Evolutionary conservation across 495 filamentous ascomycete species (phyloP).

Genomic region (Alectoria sarmentosa): DNA sequence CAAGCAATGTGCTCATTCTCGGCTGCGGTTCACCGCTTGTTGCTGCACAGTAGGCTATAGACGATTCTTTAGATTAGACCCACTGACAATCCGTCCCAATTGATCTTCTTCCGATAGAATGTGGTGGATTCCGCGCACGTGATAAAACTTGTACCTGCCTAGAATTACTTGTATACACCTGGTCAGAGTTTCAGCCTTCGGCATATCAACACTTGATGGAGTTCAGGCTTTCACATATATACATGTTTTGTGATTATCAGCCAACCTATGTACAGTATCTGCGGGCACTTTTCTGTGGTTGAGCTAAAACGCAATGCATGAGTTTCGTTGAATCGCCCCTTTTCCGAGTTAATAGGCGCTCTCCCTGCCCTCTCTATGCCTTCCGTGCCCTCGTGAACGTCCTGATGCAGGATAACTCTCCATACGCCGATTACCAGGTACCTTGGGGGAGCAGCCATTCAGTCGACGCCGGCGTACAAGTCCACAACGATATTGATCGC

Average conservation of each 20-base stretch:
- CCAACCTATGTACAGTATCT: not conserved
- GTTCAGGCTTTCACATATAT: not conserved
- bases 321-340: not conserved
- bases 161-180: too few species aligned
- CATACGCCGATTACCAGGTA: not conserved
- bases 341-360: not conserved
- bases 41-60: not conserved
- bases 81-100: not conserved
- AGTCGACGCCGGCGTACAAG: slow-evolving; percentile 78
- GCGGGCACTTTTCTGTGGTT: not conserved
- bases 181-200: too few species aligned
- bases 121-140: too few species aligned
- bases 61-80: not conserved
- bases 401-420: not conserved
- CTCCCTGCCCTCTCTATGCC: not conserved
- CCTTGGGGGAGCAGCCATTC: slow-evolving; percentile 12
- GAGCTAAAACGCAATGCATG: not conserved
- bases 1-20: not conserved
- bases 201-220: too few species aligned
- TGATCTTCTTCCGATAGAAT: too few species aligned
- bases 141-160: too few species aligned
- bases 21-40: not conserved
- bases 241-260: not conserved
- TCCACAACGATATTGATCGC: slow-evolving; percentile 95
- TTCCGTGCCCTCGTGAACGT: not conserved